A percentile compares a stretch with the other conserved stretches of the same genome.
phyloP scores from a whole-genome alignment of 345 rosid species.

The Zanthoxylum bungeanum region DNA sequence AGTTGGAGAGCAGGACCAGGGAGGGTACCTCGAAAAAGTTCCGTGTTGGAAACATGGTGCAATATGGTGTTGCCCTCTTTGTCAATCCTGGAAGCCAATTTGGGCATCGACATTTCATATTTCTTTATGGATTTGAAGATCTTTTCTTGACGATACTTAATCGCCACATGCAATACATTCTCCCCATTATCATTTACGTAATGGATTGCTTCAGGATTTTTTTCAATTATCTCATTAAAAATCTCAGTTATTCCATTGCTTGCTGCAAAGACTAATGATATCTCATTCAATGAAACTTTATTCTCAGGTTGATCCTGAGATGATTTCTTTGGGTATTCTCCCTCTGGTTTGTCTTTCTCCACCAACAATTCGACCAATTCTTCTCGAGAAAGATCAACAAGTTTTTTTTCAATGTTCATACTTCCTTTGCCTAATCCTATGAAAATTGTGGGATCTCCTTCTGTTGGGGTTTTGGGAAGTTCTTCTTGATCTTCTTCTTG shows the following conservation, averaged over 20 bases:
- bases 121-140: background rate
- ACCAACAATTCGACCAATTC: background rate
- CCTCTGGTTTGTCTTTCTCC: too few species aligned
- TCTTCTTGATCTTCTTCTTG: too few species aligned
- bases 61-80: background rate
- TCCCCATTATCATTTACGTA: background rate
- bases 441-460: too few species aligned
- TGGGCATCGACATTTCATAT: background rate
- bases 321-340: too few species aligned
- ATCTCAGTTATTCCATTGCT: background rate
- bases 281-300: too few species aligned
- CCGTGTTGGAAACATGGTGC: background rate
- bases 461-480: too few species aligned
- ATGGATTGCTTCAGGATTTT: background rate
- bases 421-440: slow-evolving; percentile 1
- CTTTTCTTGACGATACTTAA: background rate
- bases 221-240: background rate
- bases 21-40: background rate
- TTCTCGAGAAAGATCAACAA: background rate
- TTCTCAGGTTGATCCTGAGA: too few species aligned
- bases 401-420: background rate
- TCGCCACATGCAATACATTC: background rate
- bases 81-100: background rate
- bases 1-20: slow-evolving; percentile 4
- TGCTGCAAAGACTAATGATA: background rate